phyloP scores from a whole-genome alignment of 345 rosid genomes.

The Brassica napus region Da-Ae NC_063452.1:9507501-9508000 shows the following conservation, averaged over 20 bases:
- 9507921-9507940: too few relatives aligned
- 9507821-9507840: background rate
- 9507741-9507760: background rate
- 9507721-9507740: background rate
- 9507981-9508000: background rate
- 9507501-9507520: too few relatives aligned
- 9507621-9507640: background rate
- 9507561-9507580: too few relatives aligned
- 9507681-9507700: background rate
- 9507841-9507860: background rate
- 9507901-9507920: background rate
- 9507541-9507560: too few relatives aligned
- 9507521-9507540: too few relatives aligned
- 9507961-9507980: too few relatives aligned
- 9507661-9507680: background rate
- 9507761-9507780: background rate
- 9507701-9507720: background rate
- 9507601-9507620: background rate
- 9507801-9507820: background rate
- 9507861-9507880: background rate
- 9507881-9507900: background rate
- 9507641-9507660: background rate
- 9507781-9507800: background rate
- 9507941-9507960: too few relatives aligned
- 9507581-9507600: background rate